Evolutionary conservation across 805 yeast species (phyloP).

Genomic region (Wickerhamiella nectarea): DNA sequence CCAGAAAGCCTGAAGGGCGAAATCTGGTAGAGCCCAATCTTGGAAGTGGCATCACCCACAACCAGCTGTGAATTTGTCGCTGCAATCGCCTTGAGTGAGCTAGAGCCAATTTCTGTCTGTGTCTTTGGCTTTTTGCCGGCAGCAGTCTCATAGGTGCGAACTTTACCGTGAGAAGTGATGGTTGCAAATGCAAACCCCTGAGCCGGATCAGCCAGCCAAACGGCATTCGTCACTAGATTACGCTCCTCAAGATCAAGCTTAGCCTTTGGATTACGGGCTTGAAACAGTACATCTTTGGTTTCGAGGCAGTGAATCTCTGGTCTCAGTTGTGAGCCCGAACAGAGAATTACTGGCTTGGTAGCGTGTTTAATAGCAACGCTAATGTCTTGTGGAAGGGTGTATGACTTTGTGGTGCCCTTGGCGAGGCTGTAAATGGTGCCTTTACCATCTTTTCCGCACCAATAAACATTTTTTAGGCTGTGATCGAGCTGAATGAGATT

Average conservation of each 20-base stretch:
- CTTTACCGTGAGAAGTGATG: slow-evolving; percentile 61
- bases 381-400: slow-evolving; percentile 10
- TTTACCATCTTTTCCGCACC: slow-evolving; percentile 26
- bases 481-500: slow-evolving; percentile 14
- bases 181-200: slow-evolving; percentile 39
- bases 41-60: slow-evolving; percentile 58
- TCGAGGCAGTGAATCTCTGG: slow-evolving; percentile 31
- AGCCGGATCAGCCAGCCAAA: slow-evolving; percentile 27
- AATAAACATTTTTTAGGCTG: slow-evolving; percentile 13
- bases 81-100: slow-evolving; percentile 35
- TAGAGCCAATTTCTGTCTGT: slow-evolving; percentile 40
- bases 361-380: slow-evolving; percentile 29
- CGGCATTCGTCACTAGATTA: slow-evolving; percentile 55
- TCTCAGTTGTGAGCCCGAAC: slow-evolving; percentile 79
- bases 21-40: slow-evolving; percentile 33
- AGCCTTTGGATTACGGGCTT: slow-evolving; percentile 72
- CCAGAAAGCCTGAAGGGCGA: slow-evolving; percentile 36
- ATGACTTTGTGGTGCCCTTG: slow-evolving; percentile 11
- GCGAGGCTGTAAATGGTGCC: slow-evolving; percentile 21
- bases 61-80: slow-evolving; percentile 36
- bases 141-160: slow-evolving; percentile 57
- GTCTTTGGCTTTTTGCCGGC: slow-evolving; percentile 61
- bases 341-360: slow-evolving; percentile 42
- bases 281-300: slow-evolving; percentile 34
- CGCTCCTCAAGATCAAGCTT: slow-evolving; percentile 70